Evolutionary conservation across 1,284 basidiomycete genomes (phyloP).

Genomic region (Volvariella surrecta): DNA sequence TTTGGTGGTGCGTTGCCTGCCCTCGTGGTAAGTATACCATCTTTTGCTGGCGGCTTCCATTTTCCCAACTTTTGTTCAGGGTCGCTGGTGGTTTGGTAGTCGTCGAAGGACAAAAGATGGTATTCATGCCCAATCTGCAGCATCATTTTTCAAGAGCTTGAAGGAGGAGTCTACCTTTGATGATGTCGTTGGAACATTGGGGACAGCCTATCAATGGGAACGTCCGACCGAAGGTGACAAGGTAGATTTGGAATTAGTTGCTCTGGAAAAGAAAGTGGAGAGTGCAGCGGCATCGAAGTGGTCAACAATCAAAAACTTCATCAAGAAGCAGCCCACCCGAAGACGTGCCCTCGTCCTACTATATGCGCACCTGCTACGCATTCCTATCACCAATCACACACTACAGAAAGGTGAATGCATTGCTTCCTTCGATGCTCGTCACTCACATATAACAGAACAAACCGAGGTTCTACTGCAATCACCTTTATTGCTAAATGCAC

Average conservation of each 20-base stretch:
- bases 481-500: slow-evolving; percentile 71
- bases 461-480: slow-evolving; percentile 58
- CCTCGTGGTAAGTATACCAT: slow-evolving; percentile 54
- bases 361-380: slow-evolving; percentile 81
- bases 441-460: slow-evolving; percentile 43
- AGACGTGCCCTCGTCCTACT: slow-evolving; percentile 65
- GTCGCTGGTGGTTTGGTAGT: slow-evolving; percentile 97
- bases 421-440: slow-evolving; percentile 1
- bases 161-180: slow-evolving; percentile 75
- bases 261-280: slow-evolving; percentile 51
- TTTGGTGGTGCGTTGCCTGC: slow-evolving; percentile 85
- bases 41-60: slow-evolving; percentile 8
- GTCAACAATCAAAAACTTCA: slow-evolving; percentile 31
- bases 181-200: slow-evolving; percentile 71
- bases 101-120: slow-evolving; percentile 91
- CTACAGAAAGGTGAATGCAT: slow-evolving; percentile 53
- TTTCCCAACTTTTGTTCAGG: slow-evolving; percentile 29
- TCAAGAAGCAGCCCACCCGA: slow-evolving; percentile 29
- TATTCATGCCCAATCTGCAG: slow-evolving; percentile 77
- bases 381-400: slow-evolving; percentile 48
- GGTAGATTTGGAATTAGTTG: slow-evolving; percentile 37
- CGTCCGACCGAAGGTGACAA: slow-evolving; percentile 18
- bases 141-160: slow-evolving; percentile 83
- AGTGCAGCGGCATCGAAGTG: slow-evolving; percentile 43
- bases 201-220: slow-evolving; percentile 69